Base-by-base conservation (phyloP, 2,329 filamentous ascomycete genomes). In the Stemphylium beticola region DNA sequence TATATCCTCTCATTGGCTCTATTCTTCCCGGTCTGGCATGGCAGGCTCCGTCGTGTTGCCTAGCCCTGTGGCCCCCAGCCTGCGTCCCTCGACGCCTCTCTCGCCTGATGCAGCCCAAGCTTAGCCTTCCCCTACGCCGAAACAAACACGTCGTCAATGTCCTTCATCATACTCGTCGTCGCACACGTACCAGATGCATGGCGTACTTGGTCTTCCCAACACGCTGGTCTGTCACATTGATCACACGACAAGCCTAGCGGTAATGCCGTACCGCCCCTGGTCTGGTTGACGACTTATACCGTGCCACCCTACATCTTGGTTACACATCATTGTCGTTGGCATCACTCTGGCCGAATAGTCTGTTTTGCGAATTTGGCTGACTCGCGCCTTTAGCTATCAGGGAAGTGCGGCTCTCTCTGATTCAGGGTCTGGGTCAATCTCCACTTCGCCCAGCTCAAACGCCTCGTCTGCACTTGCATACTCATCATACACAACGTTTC, bases 401-500 rank as follows among this genome's bases (percentile, higher is more conserved):
- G 66, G 78, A 59, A 76, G 76, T 56, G 73, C 79, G 67, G 77
- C 79, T 62, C 78, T 83, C 64, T 79, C 83, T 55, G 83, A 85
- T 74, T 83, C 83, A 57, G 82, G 80, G 52, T 81, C 79, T 52
- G 83, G 82, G 67, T 84, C 80, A 61, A 79, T 78, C 65, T 81
- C 80, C 60, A 79, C 79, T 64, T 82, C 79, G 65, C 79, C 80
- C 55, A 79, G 78, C 62, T 82, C 82, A 60, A 79, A 78, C 66
- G 75, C 78, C 54, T 82, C 81, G 26, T 79, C 79, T 42, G 75
- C 68, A 24, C 53, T 79, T 61, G 74, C 77, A 60, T 82, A 75
- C 65, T 69, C 77, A 14, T 82, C 77, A 14, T 82, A 75, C 64
- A 67, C 77, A 36, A 68, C 59, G 56, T 78, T 72, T 53, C 55